Base-by-base conservation (phyloP, 2,329 filamentous ascomycete genomes). In the Ascochyta viciae-villosae region DNA sequence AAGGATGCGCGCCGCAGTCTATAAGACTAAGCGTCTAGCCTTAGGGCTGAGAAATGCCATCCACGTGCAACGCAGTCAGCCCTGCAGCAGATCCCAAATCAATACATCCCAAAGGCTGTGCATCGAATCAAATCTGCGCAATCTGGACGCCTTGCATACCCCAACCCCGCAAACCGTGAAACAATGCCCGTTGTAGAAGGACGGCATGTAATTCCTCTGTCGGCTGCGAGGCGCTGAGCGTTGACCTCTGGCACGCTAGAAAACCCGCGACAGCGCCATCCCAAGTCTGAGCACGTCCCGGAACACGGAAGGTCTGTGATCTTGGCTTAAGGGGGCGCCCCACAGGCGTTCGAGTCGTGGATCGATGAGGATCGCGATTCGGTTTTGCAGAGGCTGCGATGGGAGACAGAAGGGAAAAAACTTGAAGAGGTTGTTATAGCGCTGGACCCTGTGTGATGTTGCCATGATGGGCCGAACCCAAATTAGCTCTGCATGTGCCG, bases 41-140 rank as follows among this genome's bases (percentile, higher is more conserved):
- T 51, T 53, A 57, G 34, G 49, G 54, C 54, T 57, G 54, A 57
- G 44, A 52, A 38, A 44, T 44, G 49, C 54, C 44, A 48, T 53
- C 44, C 49, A 48, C 54, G 49, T 53, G 54, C 48, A 44, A 57
- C 54, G 54, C 54, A 40, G 54, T 57, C 54, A 57, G 54, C 54
- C 54, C 35, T 53, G 54, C 49, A 57, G 49, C 44, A 45, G 44
- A 41, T 40, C 42, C 44, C 26, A 24, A 52, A 57, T 57, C 54
- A 49, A 53, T 57, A 57, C 49, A 52, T 37, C 7, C 26, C 13
- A 39, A 34, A 33, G 39, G 44, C 54, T 33, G 27, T 52, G 54
- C 49, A 10, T 23, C 54, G 26, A 52, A 57, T 53, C 54, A 45
- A 27, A 4, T n/a, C 29, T 13, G 33, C 24, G 16, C 43, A 48